Evolutionary conservation across 1,284 basidiomycete genomes (phyloP).

Genomic region (Paramarasmius palmivorus): DNA sequence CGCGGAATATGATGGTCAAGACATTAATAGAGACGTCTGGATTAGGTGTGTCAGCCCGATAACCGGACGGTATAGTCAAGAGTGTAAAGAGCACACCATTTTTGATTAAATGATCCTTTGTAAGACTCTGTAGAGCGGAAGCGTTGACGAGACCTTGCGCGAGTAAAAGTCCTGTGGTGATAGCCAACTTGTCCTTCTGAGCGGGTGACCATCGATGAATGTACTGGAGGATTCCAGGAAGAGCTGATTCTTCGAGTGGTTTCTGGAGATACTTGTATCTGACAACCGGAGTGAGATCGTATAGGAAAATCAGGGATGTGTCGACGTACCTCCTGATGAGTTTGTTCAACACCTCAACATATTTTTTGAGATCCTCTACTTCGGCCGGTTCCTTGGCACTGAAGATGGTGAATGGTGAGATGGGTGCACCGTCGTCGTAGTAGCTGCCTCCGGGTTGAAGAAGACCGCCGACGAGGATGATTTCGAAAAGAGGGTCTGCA

Average conservation of each 20-base stretch:
- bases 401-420: conserved; percentile 83
- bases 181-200: conserved; percentile 82
- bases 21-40: conserved; percentile 78
- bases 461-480: conserved; percentile 91
- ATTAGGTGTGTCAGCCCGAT: conserved; percentile 4
- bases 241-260: conserved; percentile 84
- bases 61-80: neutral
- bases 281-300: conserved; percentile 17
- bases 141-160: conserved; percentile 80
- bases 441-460: conserved; percentile 94
- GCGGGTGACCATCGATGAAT: conserved; percentile 78
- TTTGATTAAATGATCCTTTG: conserved; percentile 94
- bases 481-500: conserved; percentile 93
- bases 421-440: conserved; percentile 82
- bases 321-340: conserved; percentile 81
- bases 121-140: conserved; percentile 77
- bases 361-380: conserved; percentile 86
- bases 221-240: conserved; percentile 88
- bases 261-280: conserved; percentile 99
- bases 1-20: conserved; percentile 78
- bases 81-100: conserved; percentile 61
- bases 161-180: conserved; percentile 80
- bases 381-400: conserved; percentile 78
- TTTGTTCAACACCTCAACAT: conserved; percentile 92
- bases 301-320: conserved; percentile 9